Base-by-base conservation (phyloP, 345 rosid species). In the Microcos paniculata region DNA sequence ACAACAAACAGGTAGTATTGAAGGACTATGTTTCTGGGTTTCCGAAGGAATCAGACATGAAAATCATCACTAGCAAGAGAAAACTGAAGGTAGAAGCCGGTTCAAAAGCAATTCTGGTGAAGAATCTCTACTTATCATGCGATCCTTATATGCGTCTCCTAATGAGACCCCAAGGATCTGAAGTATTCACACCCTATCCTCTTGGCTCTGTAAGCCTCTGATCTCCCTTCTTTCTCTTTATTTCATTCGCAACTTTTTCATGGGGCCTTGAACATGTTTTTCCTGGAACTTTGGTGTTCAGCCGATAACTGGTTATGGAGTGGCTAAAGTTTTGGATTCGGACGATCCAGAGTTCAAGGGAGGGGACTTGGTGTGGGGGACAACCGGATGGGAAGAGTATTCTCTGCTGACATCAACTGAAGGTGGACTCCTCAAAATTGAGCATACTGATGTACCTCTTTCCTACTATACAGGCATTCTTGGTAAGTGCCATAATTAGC, bases 311-410 rank as follows among this genome's bases (percentile, higher is more conserved):
- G 97, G 90, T 30, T 83, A 40, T 71, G 93, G 94, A 76, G 92
- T 90, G 73, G 85, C 85, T 21, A 86, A 66, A 83, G 88, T 90
- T 42, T 21, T 90, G 56, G 91, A 84, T 33, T 90, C 93, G 23
- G 76, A 73, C 1, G 80, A 90, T 81, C 85, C 91, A 38, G 80
- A 85, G 52, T 89, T 80, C 82, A 77, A 84, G 49, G 79, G 87
- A 19, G 93, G 92, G 0, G 90, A 90, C 46, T 68, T 87, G 11
- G 84, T 91, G 11, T 88, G 90, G 90, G 97, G 91, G 1, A 6
- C 56, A 0, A 89, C 87, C n/a, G 77, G 85, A 11, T 90, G 97
- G 95, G 94, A 92, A 76, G 92, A 89, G 78, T 89, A 88, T 16
- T 87, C 83, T 66, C 75, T 86, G 49, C 55, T 87, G 42, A 77